These are phyloP conservation scores for Sporothrix phasma DNA, from an alignment of 2,329 filamentous ascomycete species.

Conservation along the genomic window DNA sequence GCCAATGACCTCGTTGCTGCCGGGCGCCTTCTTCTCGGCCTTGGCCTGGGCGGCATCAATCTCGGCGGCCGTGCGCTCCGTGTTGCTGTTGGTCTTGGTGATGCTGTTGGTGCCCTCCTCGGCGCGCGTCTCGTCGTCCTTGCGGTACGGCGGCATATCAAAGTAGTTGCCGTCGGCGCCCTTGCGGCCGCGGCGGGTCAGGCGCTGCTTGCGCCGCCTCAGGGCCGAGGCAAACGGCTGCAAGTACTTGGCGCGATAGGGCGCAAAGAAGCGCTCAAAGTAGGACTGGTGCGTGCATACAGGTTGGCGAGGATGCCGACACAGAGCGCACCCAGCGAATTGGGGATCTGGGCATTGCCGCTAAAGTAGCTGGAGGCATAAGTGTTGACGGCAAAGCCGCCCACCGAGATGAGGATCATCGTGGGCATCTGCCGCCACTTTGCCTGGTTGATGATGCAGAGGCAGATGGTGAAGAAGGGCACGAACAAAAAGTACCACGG, in stretches of 20 bases:
- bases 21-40: constrained; percentile 18
- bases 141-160: constrained; percentile 11
- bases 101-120: constrained; percentile 12
- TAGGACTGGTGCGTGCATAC: constrained; percentile 60
- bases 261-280: constrained; percentile 44
- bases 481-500: constrained; percentile 50
- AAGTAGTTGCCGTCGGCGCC: constrained; percentile 7
- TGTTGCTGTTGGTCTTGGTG: neutral
- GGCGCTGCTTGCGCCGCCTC: neutral
- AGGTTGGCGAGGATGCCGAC: constrained; percentile 71
- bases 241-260: constrained; percentile 43
- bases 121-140: constrained; percentile 5
- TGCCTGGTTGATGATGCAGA: constrained; percentile 55
- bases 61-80: neutral
- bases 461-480: constrained; percentile 55
- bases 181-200: neutral
- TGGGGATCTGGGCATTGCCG: constrained; percentile 63
- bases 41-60: constrained; percentile 18
- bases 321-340: constrained; percentile 65
- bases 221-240: constrained; percentile 29
- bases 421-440: constrained; percentile 69
- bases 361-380: constrained; percentile 58
- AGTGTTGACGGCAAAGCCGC: constrained; percentile 67
- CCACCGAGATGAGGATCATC: constrained; percentile 64
- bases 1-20: constrained; percentile 38